Evolutionary conservation across 1,284 basidiomycete species (phyloP), one percentile per base, ranked within the genome.

Genomic region (Moesziomyces sp.): DNA sequence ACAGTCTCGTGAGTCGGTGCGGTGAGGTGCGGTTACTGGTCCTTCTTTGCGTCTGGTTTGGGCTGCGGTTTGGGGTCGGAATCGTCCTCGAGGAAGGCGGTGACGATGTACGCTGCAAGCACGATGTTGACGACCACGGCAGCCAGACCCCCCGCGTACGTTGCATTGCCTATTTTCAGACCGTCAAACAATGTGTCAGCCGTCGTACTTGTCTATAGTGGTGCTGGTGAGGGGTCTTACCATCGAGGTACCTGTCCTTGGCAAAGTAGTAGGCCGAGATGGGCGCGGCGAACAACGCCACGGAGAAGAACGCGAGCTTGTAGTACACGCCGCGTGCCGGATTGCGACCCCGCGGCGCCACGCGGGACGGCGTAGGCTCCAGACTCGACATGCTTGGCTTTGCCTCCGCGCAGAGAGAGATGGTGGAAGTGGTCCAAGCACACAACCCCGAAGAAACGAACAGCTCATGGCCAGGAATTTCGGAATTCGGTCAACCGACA

Each of bases 121-220:
- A 84, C 80, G n/a, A 84, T 18, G 56, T 84, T 84, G 8, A 65
- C 82, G 8, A 83, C 76, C 3, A 83, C n/a, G 7, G 82, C 82
- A 4, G 82, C 82, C 19, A 83, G 48, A 14, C 80, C 82, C 2
- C 82, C 82, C 3, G 82, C 80, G 28, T 78, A 80, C 3, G 80
- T 82, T n/a, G 78, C 52, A 56, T 83, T 79, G 16, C 80, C 79
- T 81, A 62, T 44, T 21, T 3, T 14, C 16, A 14, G 21, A 11
- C 3, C 3, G 14, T 6, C 7, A 30, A 30, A 5, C 13, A 44
- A 24, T n/a, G 13, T 35, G 48, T 52, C 50, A 58, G 58, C 30
- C 0, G 1, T 13, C 30, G 30, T 34, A 13, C 30, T 34, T 34
- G 30, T 34, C 30, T 13, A 34, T 2, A 0, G 30, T 0, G 11